These are phyloP conservation scores for Herpotrichia juniperi DNA, from an alignment of 2,329 filamentous ascomycete species.

Conservation along the genomic window DNA sequence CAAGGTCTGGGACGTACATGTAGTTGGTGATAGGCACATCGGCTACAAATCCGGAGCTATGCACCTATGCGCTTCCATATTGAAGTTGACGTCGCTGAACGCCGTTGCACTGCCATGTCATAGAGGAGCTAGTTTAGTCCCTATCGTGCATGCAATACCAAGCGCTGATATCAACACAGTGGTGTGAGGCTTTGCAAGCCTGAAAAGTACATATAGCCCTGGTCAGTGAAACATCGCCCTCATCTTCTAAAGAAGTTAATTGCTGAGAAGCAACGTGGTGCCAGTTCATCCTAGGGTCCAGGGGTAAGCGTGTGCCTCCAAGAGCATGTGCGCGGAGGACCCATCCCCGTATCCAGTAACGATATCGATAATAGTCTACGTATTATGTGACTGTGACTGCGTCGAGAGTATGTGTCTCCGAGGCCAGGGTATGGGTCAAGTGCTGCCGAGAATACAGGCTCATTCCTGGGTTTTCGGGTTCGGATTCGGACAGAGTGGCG, in stretches of 20 bases:
- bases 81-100: not conserved
- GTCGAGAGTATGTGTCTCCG: not conserved
- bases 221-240: constrained; percentile 4
- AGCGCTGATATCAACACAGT: not conserved
- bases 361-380: not conserved
- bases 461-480: constrained; percentile 1
- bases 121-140: not conserved
- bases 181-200: not conserved
- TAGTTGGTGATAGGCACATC: not conserved
- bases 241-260: not conserved
- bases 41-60: too few relatives aligned
- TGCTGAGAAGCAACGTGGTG: not conserved
- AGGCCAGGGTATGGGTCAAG: not conserved
- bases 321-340: not conserved
- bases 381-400: not conserved
- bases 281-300: not conserved
- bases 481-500: not conserved
- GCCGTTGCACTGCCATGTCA: not conserved
- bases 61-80: not conserved
- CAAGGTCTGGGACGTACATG: not conserved
- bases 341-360: not conserved
- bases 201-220: constrained; percentile 2
- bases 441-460: not conserved
- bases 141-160: constrained; percentile 1
- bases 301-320: constrained; percentile 1